Percentiles rank a stretch among this genome's conserved stretches.
Evolutionary conservation across 768 basidiomycete species (phyloP).

Genomic region (Leccinellum albellum): DNA sequence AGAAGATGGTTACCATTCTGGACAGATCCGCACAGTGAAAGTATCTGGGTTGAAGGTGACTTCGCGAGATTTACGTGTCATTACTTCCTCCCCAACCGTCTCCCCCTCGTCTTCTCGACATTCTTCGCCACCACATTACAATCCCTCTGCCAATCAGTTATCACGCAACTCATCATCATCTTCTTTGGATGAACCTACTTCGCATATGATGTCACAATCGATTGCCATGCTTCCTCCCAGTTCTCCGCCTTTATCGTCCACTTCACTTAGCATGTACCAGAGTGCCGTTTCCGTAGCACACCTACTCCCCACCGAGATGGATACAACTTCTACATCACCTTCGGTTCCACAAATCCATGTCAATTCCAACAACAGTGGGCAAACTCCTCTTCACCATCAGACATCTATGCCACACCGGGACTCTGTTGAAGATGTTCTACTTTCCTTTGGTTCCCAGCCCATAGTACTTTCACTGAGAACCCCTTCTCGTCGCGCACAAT

Average conservation of each 20-base stretch:
- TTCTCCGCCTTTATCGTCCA: conserved; percentile 44
- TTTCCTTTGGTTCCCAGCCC: conserved; percentile 64
- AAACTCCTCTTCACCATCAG: conserved; percentile 2
- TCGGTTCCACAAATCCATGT: background rate
- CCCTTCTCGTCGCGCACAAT: conserved; percentile 29
- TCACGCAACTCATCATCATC: conserved; percentile 55
- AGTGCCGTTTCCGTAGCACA: conserved; percentile 54
- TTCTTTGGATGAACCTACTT: conserved; percentile 62
- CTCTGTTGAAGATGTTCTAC: conserved; percentile 41
- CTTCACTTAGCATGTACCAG: conserved; percentile 70
- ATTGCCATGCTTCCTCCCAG: conserved; percentile 56
- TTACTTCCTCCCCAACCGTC: conserved; percentile 13
- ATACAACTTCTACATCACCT: background rate
- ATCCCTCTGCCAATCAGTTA: conserved; percentile 5
- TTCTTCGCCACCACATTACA: conserved; percentile 6
- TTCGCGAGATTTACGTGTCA: conserved; percentile 40
- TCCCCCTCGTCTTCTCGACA: background rate
- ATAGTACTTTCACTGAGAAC: conserved; percentile 54
- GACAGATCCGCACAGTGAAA: conserved; percentile 45
- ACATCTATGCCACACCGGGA: conserved; percentile 9
- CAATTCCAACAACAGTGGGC: background rate
- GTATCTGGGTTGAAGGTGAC: conserved; percentile 57
- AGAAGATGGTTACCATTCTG: conserved; percentile 13
- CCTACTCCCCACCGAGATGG: background rate
- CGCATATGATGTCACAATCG: conserved; percentile 73